A percentile compares a stretch with the other conserved stretches of the same genome.
phyloP scores from a whole-genome alignment of 257 asterid species.

The Solanum neorickii region DNA sequence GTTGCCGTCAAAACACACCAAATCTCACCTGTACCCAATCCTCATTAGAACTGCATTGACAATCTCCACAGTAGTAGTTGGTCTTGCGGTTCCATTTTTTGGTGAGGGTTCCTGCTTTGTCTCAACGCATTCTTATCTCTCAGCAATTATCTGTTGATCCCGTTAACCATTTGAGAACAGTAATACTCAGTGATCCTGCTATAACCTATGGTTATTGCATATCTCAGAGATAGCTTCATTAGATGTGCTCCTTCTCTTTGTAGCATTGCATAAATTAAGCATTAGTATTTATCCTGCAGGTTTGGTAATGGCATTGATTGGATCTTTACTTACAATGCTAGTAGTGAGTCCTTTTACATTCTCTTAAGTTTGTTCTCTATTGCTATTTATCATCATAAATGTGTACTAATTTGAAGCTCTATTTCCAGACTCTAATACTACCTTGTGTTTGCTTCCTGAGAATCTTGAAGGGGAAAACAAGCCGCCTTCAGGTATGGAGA shows the following conservation, averaged over 20 bases:
- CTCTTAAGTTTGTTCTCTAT: neutral
- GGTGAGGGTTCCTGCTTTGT: slow-evolving; percentile 22
- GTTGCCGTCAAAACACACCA: slow-evolving; percentile 39
- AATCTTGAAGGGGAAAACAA: slow-evolving; percentile 48
- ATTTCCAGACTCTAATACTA: slow-evolving; percentile 53
- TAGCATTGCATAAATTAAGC: neutral
- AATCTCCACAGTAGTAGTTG: slow-evolving; percentile 49
- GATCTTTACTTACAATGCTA: slow-evolving; percentile 73
- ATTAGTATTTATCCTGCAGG: slow-evolving; percentile 18
- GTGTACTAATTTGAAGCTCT: neutral
- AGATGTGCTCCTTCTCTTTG: neutral
- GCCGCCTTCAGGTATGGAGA: slow-evolving; percentile 34
- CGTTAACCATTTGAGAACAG: neutral
- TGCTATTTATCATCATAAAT: neutral
- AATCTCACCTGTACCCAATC: slow-evolving; percentile 38
- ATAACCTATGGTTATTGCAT: neutral
- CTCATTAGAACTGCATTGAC: slow-evolving; percentile 54
- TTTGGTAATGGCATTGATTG: slow-evolving; percentile 64
- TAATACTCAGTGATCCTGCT: neutral
- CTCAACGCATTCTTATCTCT: neutral
- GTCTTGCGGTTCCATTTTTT: slow-evolving; percentile 56
- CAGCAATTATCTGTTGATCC: neutral
- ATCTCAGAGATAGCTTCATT: neutral
- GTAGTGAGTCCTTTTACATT: slow-evolving; percentile 38
- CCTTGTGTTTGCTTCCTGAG: slow-evolving; percentile 78